Conservation (phyloP, 1,284 basidiomycete genomes). For the Ganoderma boninense region DNA sequence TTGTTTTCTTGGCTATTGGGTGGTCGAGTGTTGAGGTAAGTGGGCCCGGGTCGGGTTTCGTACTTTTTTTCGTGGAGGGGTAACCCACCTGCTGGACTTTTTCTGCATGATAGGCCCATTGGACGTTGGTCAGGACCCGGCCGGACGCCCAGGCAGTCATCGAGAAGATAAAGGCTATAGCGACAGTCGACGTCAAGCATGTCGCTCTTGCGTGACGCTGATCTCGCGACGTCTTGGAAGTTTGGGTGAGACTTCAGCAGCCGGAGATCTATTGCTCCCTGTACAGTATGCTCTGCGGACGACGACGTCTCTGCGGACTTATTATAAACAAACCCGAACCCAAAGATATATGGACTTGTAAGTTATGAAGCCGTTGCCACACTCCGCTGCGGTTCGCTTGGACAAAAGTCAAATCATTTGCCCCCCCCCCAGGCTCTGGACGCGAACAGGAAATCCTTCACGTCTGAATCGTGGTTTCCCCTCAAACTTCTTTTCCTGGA, state of each 20-base stretch:
- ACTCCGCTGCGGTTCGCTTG: no score
- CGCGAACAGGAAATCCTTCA: no score
- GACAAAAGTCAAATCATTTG: no score
- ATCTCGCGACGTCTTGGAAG: not conserved
- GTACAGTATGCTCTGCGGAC: not conserved
- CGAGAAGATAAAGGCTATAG: conserved; percentile 4
- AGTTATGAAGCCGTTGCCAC: no score
- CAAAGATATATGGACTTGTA: no score
- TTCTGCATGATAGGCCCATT: conserved; percentile 27
- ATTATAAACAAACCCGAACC: not conserved
- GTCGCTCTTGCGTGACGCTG: conserved; percentile 9
- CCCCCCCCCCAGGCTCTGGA: no score
- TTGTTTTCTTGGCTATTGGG: conserved; percentile 30
- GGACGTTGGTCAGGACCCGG: conserved; percentile 17
- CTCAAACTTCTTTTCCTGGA: no score
- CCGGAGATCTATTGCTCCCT: not conserved
- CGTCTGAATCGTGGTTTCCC: no score
- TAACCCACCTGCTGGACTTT: no score
- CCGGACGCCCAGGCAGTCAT: conserved; percentile 10
- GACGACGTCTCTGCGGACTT: not conserved
- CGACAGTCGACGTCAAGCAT: conserved; percentile 15
- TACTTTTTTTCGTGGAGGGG: no score
- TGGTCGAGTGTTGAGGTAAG: conserved; percentile 35
- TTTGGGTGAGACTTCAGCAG: not conserved
- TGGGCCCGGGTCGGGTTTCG: not conserved